Percentiles rank a stretch among this genome's conserved stretches.
phyloP scores from a whole-genome alignment of 371 early-diverging fungal species.

The Mucor lusitanicus region DNA sequence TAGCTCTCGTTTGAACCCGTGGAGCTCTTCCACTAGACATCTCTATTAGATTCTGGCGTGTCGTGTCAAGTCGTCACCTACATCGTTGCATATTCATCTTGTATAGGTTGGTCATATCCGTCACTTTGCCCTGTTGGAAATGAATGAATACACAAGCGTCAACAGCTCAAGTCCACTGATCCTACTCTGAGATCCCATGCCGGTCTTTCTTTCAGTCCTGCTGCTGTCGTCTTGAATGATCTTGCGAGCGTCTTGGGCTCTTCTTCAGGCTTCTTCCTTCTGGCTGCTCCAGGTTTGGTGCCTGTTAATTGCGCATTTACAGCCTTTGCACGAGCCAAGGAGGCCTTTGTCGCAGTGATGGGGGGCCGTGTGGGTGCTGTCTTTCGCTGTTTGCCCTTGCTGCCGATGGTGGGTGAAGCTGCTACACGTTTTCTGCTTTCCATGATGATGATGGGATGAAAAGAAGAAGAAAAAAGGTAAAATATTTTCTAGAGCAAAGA shows the following conservation, averaged over 20 bases:
- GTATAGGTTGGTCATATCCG: slow-evolving; percentile 36
- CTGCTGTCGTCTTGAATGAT: slow-evolving; percentile 11
- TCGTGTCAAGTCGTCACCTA: slow-evolving; percentile 5
- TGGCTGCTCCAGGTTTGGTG: not conserved
- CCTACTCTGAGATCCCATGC: slow-evolving; percentile 48
- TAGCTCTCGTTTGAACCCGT: slow-evolving; percentile 26
- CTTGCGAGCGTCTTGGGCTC: slow-evolving; percentile 8
- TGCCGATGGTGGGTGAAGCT: not conserved
- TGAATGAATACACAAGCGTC: not conserved
- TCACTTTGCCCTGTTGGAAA: slow-evolving; percentile 34
- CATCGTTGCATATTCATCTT: slow-evolving; percentile 27
- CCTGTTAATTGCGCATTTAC: slow-evolving; percentile 12
- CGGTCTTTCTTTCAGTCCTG: slow-evolving; percentile 31
- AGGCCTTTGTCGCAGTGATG: slow-evolving; percentile 21
- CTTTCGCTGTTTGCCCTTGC: not conserved
- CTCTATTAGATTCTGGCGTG: not conserved
- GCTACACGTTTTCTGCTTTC: not conserved
- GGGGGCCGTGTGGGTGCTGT: not conserved
- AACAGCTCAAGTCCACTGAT: not conserved
- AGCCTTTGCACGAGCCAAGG: slow-evolving; percentile 25
- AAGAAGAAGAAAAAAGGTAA: not conserved
- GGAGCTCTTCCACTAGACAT: slow-evolving; percentile 27
- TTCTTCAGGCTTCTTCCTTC: not conserved
- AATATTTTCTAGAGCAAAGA: not conserved
- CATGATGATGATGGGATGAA: not conserved